These are phyloP conservation scores for Scheffersomyces insectosa DNA, from an alignment of 1,139 yeast species.

Conservation along the genomic window DNA sequence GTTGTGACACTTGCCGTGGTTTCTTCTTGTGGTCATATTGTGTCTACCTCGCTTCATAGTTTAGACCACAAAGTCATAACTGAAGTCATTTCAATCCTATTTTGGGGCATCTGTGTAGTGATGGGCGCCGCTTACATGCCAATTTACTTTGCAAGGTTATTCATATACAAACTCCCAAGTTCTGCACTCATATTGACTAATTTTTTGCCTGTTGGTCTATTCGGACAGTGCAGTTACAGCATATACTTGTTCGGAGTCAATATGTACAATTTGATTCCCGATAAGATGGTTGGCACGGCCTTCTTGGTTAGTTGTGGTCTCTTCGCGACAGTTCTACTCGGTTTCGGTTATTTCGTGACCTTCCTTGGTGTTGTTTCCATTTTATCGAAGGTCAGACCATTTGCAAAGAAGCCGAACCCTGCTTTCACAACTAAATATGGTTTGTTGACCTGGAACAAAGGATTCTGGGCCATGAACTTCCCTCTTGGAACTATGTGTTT, in stretches of 20 bases:
- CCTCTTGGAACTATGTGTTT: constrained; percentile 18
- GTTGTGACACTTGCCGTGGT: constrained; percentile 77
- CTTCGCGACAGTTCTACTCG: neutral
- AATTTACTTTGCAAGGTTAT: constrained; percentile 58
- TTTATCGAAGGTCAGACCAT: constrained; percentile 36
- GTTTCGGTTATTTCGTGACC: constrained; percentile 61
- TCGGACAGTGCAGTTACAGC: constrained; percentile 83
- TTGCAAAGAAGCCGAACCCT: constrained; percentile 28
- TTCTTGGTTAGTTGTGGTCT: neutral
- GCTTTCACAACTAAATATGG: constrained; percentile 12
- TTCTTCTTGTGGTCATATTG: constrained; percentile 62
- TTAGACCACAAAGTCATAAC: constrained; percentile 49
- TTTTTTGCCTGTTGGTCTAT: constrained; percentile 60
- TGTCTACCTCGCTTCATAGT: constrained; percentile 45
- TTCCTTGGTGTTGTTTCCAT: constrained; percentile 51
- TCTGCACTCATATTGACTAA: constrained; percentile 46
- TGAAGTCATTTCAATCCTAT: constrained; percentile 51
- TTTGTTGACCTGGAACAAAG: constrained; percentile 11
- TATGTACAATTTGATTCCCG: constrained; percentile 16
- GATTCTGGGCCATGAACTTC: constrained; percentile 19
- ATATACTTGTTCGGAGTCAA: constrained; percentile 57
- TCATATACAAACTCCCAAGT: constrained; percentile 61
- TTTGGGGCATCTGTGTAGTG: constrained; percentile 69
- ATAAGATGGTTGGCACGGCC: constrained; percentile 1
- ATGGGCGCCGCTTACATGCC: constrained; percentile 56